These are phyloP conservation scores for Penicilliopsis zonata DNA, from an alignment of 495 filamentous ascomycete genomes.

Conservation along the genomic window DNA sequence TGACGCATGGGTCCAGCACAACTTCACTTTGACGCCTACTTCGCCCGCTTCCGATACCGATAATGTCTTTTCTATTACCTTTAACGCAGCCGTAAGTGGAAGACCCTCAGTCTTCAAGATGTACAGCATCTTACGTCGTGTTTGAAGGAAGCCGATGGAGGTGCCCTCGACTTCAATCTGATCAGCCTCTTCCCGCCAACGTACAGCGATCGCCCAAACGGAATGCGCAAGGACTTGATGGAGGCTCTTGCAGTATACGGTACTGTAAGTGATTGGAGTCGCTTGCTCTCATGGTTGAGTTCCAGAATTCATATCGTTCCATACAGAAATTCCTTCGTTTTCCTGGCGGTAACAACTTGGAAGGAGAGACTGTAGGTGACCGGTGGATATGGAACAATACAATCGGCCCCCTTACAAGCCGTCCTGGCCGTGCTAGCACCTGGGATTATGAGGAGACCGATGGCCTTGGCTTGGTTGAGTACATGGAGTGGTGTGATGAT, in stretches of 20 bases:
- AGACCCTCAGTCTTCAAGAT: neutral
- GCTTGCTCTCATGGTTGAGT: neutral
- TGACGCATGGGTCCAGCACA: constrained; percentile 20
- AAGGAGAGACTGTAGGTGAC: constrained; percentile 37
- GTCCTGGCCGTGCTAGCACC: constrained; percentile 43
- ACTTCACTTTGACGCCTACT: constrained; percentile 17
- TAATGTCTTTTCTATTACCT: constrained; percentile 52
- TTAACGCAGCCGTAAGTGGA: constrained; percentile 33
- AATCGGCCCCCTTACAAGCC: constrained; percentile 48
- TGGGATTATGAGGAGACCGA: constrained; percentile 50
- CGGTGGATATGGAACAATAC: constrained; percentile 61
- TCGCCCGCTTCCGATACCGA: constrained; percentile 42
- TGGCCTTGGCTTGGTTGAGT: constrained; percentile 48
- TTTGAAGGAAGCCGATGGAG: constrained; percentile 22
- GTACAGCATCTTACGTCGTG: neutral
- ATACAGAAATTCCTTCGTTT: constrained; percentile 48
- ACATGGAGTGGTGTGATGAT: constrained; percentile 55
- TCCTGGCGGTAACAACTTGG: constrained; percentile 57
- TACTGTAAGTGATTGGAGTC: constrained; percentile 8
- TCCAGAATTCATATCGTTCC: neutral
- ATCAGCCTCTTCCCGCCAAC: constrained; percentile 60
- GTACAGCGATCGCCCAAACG: constrained; percentile 44
- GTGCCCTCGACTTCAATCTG: constrained; percentile 51
- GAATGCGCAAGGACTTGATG: constrained; percentile 46
- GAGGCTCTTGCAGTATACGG: constrained; percentile 41